Percentiles rank a stretch among this genome's conserved stretches.
Conservation (phyloP, 2,329 filamentous ascomycete species). For the Colletotrichum eleusines region DNA sequence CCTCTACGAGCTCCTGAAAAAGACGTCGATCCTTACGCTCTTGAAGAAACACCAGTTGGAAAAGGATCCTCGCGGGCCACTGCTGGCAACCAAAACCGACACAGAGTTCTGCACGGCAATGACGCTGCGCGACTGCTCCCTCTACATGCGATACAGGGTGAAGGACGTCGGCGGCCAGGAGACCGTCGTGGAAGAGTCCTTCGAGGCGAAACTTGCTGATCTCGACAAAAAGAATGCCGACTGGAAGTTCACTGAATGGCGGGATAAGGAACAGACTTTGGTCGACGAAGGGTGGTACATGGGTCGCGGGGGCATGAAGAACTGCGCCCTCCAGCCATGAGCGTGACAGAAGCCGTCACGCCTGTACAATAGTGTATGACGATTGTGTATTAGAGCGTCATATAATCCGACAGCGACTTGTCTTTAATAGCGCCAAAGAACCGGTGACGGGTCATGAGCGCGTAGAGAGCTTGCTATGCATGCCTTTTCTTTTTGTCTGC, state of each 20-base stretch:
- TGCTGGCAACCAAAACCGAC: slow-evolving; percentile 56
- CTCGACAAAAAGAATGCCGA: slow-evolving; percentile 80
- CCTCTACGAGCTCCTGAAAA: slow-evolving; percentile 25
- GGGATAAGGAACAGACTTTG: slow-evolving; percentile 70
- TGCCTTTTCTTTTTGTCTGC: background rate
- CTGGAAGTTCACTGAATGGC: slow-evolving; percentile 78
- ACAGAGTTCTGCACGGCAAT: slow-evolving; percentile 75
- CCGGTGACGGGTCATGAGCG: background rate
- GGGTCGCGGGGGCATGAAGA: slow-evolving; percentile 34
- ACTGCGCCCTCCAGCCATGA: slow-evolving; percentile 33
- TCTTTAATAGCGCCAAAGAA: background rate
- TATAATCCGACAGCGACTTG: slow-evolving; percentile 5
- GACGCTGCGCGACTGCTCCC: slow-evolving; percentile 84
- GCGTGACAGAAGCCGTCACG: background rate
- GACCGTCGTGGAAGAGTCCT: slow-evolving; percentile 43
- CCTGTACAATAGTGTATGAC: slow-evolving; percentile 33
- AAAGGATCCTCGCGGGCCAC: slow-evolving; percentile 59
- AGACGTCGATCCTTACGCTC: background rate
- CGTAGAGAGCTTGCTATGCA: background rate
- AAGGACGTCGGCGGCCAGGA: background rate
- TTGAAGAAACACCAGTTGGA: slow-evolving; percentile 50
- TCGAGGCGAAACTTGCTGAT: slow-evolving; percentile 76
- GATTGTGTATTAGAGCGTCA: slow-evolving; percentile 25
- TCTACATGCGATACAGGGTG: slow-evolving; percentile 67
- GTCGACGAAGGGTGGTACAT: slow-evolving; percentile 77